These are phyloP conservation scores for Pestalotiopsis sp. DNA, from an alignment of 2,329 filamentous ascomycete genomes.

Conservation along the genomic window DNA sequence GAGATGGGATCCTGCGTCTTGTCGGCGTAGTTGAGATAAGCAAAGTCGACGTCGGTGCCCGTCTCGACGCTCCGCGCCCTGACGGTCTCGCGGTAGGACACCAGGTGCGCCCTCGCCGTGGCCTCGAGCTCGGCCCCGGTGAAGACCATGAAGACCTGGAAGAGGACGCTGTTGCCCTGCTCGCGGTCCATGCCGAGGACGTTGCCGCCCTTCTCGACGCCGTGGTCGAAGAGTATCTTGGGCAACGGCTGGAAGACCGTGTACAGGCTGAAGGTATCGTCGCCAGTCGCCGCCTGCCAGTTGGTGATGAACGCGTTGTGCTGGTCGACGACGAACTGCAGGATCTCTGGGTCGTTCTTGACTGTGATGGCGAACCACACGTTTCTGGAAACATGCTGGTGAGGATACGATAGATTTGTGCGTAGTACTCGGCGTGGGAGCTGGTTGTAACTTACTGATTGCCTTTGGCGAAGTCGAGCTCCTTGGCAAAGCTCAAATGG, in stretches of 20 bases:
- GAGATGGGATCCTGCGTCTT: constrained; percentile 32
- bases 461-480: constrained; percentile 15
- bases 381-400: too few relatives aligned
- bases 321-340: constrained; percentile 39
- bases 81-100: constrained; percentile 29
- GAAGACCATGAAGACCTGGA: constrained; percentile 32
- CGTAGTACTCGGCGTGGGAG: too few relatives aligned
- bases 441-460: too few relatives aligned
- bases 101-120: constrained; percentile 33
- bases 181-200: constrained; percentile 39
- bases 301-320: constrained; percentile 25
- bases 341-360: constrained; percentile 25
- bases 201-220: constrained; percentile 38
- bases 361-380: constrained; percentile 20
- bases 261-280: background rate
- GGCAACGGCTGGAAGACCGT: constrained; percentile 39
- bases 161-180: constrained; percentile 33
- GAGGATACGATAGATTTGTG: too few relatives aligned
- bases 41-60: constrained; percentile 27
- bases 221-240: constrained; percentile 34
- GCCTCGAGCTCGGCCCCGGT: constrained; percentile 28
- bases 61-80: constrained; percentile 19
- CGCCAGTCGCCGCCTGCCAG: background rate
- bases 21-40: constrained; percentile 41
- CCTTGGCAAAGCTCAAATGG: constrained; percentile 13